Percentiles rank a stretch among this genome's conserved stretches.
These are phyloP conservation scores for Scutellaria galericulata DNA, from an alignment of 257 asterid genomes.

Conservation along the genomic window DNA sequence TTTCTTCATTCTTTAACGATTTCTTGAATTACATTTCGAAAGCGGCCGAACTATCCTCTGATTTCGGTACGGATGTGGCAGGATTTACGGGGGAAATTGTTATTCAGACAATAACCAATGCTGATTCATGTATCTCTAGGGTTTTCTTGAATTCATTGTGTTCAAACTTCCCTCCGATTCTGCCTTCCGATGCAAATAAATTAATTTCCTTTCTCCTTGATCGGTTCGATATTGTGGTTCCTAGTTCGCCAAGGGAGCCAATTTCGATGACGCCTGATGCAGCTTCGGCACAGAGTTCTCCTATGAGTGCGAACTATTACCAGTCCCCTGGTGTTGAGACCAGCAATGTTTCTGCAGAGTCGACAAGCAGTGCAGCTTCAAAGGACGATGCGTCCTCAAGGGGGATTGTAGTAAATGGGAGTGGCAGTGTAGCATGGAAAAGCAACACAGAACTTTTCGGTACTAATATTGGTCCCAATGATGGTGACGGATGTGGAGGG, in stretches of 20 bases:
- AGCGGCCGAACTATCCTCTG: slow-evolving; percentile 66
- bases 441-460: slow-evolving; percentile 67
- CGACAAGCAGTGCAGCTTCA: slow-evolving; percentile 50
- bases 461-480: slow-evolving; percentile 37
- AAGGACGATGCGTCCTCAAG: slow-evolving; percentile 49
- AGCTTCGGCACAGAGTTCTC: slow-evolving; percentile 61
- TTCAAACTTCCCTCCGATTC: slow-evolving; percentile 72
- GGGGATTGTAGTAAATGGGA: slow-evolving; percentile 50
- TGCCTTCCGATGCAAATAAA: slow-evolving; percentile 69
- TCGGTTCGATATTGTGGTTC: slow-evolving; percentile 58
- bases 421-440: slow-evolving; percentile 60
- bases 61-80: slow-evolving; percentile 73
- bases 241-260: slow-evolving; percentile 57
- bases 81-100: slow-evolving; percentile 77
- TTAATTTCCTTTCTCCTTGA: slow-evolving; percentile 70
- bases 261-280: slow-evolving; percentile 47
- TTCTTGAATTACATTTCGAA: slow-evolving; percentile 59
- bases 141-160: slow-evolving; percentile 67
- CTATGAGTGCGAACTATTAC: slow-evolving; percentile 52
- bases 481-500: slow-evolving; percentile 48
- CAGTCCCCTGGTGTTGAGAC: slow-evolving; percentile 54
- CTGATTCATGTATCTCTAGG: slow-evolving; percentile 54
- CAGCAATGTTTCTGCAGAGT: slow-evolving; percentile 47
- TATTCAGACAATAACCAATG: slow-evolving; percentile 52
- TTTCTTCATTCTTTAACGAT: slow-evolving; percentile 66